A percentile compares a stretch with the other conserved stretches of the same genome.
These are phyloP conservation scores for Boletellus emodensis DNA, from an alignment of 768 basidiomycete genomes.

Conservation along the genomic window DNA sequence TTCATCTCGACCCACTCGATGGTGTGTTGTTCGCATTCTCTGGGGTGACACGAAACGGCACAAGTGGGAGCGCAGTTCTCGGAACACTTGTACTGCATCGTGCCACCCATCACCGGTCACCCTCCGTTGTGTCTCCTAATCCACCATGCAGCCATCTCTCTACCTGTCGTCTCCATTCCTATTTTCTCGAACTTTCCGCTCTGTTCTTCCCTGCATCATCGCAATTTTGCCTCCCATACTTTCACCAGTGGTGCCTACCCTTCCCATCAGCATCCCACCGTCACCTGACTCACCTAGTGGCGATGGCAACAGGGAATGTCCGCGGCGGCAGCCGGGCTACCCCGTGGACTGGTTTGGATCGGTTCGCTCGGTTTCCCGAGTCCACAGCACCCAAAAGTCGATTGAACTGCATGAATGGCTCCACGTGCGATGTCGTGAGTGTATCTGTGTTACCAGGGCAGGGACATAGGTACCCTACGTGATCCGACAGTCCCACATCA, in stretches of 20 bases:
- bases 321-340: no score
- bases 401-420: constrained; percentile 56
- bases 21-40: neutral
- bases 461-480: no score
- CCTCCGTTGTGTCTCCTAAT: neutral
- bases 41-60: constrained; percentile 17
- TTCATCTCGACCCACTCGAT: neutral
- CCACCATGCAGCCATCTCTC: no score
- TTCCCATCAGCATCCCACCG: neutral
- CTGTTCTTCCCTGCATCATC: neutral
- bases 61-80: constrained; percentile 48
- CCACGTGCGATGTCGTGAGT: constrained; percentile 72
- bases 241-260: constrained; percentile 7
- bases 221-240: constrained; percentile 34
- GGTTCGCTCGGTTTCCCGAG: no score
- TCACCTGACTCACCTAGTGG: constrained; percentile 4
- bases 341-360: no score
- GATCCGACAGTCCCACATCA: no score
- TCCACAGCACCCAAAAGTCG: constrained; percentile 35
- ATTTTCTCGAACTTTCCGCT: neutral
- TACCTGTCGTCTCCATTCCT: neutral
- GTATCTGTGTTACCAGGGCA: no score
- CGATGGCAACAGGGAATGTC: no score
- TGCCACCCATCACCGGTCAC: constrained; percentile 4
- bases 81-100: constrained; percentile 33